Base-by-base conservation (phyloP, 768 basidiomycete species). In the Suillus brevipes region DNA sequence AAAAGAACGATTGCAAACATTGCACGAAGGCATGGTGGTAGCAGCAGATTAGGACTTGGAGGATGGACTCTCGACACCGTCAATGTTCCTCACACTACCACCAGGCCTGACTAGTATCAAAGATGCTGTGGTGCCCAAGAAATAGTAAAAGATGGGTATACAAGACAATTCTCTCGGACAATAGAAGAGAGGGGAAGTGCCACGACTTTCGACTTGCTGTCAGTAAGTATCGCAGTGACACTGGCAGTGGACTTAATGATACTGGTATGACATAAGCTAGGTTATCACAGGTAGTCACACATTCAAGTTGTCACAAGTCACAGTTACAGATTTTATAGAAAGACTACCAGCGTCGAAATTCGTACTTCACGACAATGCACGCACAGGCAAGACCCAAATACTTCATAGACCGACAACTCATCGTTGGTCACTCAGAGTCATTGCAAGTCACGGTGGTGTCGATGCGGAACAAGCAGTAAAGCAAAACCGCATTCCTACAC, bases 391-490 rank as follows among this genome's bases (percentile, higher is more conserved):
- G 31, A 34, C 57, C 12, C 57, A 6, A 42, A 28, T 42, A 6
- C 18, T 59, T 42, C 58, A 59, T 38, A 58, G 18, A 42, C 14
- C 12, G 18, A 42, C 58, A 8, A 20, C 25, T 25, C 18, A 12
- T 58, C 25, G 18, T 10, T 3, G 4, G 25, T 74, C 67, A 75
- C 52, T 66, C 67, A 28, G 64, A 75, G 52, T 36, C 34, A n/a
- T 53, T 28, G 28, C 40, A 31, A 5, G 23, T 4, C 13, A 7
- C 23, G 23, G 61, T 31, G 12, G 83, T 68, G 64, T 87, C 82
- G 9, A 88, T 75, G 55, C 79, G 78, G 75, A 87, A 86, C 25
- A 87, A 71, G 69, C 84, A 87, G 67, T 88, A 87, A 58, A 87
- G 68, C 52, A 87, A 70, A 1, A 82, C 83, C 2, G 86, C 82